These are phyloP conservation scores for Brasenia schreberi DNA, from an alignment of 164 flowering plant genomes.

Conservation along the genomic window DNA sequence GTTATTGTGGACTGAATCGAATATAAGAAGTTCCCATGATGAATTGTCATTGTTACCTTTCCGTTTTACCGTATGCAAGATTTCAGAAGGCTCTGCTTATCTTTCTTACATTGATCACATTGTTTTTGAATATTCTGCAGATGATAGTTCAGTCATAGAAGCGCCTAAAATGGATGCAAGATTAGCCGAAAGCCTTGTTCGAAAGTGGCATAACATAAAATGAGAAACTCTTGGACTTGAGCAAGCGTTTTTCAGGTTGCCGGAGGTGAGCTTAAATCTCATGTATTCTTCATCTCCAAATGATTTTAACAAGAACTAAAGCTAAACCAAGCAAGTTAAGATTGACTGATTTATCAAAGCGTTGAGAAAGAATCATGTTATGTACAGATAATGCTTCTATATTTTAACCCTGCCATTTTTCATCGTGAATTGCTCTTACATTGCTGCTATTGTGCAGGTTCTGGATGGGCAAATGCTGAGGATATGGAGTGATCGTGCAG, in stretches of 20 bases:
- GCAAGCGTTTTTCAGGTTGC: conserved; percentile 52
- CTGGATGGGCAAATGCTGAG: conserved; percentile 92
- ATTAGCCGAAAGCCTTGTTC: conserved; percentile 74
- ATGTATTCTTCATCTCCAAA: background rate
- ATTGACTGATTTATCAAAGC: too few species aligned
- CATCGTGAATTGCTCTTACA: background rate
- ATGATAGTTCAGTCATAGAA: conserved; percentile 30
- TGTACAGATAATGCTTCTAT: too few species aligned
- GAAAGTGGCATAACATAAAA: conserved; percentile 83
- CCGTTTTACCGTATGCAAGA: background rate
- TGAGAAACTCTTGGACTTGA: conserved; percentile 86
- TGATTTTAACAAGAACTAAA: too few species aligned
- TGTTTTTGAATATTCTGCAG: conserved; percentile 4
- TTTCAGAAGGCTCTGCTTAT: too few species aligned
- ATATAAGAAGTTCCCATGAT: too few species aligned
- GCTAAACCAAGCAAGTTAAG: too few species aligned
- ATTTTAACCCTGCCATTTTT: background rate
- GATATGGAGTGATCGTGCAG: conserved; percentile 78
- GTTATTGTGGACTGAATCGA: too few species aligned
- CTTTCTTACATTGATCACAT: too few species aligned
- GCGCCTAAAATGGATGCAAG: conserved; percentile 86
- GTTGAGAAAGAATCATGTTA: too few species aligned
- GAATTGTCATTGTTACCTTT: background rate
- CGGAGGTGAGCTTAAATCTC: conserved; percentile 47
- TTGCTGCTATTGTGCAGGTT: conserved; percentile 24